Evolutionary conservation across 116 monocot species (phyloP), one percentile per base, ranked within the genome.

Genomic region (Dioscorea cayenensis): DNA sequence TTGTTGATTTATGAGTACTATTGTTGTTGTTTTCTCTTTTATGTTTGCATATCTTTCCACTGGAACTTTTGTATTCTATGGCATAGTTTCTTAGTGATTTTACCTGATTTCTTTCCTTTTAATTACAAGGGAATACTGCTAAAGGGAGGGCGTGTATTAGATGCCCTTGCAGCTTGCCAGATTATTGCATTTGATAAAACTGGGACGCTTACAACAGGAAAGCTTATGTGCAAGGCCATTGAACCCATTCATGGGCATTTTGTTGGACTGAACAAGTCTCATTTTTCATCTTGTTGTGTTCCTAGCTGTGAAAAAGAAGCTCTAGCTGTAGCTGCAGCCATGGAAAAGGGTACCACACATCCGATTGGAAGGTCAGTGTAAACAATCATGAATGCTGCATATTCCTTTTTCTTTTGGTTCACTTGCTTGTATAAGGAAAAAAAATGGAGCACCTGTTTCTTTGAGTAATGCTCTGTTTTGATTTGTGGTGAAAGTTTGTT

Each of bases 321-420:
- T 74, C 80, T 99, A 77, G 99, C 99, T 78, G 89, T 99, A 20
- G 99, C 99, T 73, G 94, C 94, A 55, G 99, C 99, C 6, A 91
- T 99, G 91, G 99, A 94, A 75, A 94, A 84, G 73, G 99, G 99
- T 55, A 87, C 99, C 50, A 99, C 99, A 28, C 99, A 99, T 84
- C 99, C 99, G 67, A 99, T 99, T 84, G 99, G 99, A 79, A 94
- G 99, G 99, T 99, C 80, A 64, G n/a, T 55, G n/a, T 12, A 18
- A 55, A 1, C 32, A 49, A 22, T 35, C 49, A 70, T 37, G 22
- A 28, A 49, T 55, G n/a, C 16, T 19, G 10, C n/a, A n/a, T n/a
- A 55, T 55, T 43, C 43, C 43, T 9, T 43, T 6, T 43, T 25
- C 25, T 43, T 43, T 12, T 1, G 11, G 7, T 43, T 43, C 12